Conservation (phyloP, 2,329 filamentous ascomycete species). For the Scytalidium sp. region DNA sequence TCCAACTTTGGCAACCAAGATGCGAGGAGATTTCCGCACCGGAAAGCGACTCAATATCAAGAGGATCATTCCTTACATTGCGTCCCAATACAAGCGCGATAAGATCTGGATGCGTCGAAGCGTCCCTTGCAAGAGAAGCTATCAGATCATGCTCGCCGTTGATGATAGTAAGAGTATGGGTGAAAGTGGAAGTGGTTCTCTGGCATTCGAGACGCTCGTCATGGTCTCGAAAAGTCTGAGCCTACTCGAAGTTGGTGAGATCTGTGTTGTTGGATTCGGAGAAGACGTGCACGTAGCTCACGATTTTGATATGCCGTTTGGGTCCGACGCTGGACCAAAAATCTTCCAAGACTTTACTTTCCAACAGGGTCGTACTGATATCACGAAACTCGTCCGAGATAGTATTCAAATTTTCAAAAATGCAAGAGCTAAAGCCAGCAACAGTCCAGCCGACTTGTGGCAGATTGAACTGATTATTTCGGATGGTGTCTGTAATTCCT, state of each 20-base stretch:
- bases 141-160: slow-evolving; percentile 96
- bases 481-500: slow-evolving; percentile 83
- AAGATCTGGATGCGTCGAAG: slow-evolving; percentile 99
- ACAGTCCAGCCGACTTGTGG: slow-evolving; percentile 73
- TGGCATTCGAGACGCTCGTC: slow-evolving; percentile 92
- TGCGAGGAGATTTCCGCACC: slow-evolving; percentile 93
- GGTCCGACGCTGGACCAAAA: slow-evolving; percentile 75
- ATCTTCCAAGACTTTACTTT: slow-evolving; percentile 86
- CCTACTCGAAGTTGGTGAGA: slow-evolving; percentile 92
- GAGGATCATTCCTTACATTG: slow-evolving; percentile 98
- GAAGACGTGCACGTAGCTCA: slow-evolving; percentile 81
- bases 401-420: slow-evolving; percentile 80
- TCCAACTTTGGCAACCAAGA: slow-evolving; percentile 91
- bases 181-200: slow-evolving; percentile 68
- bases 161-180: slow-evolving; percentile 96
- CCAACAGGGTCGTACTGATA: slow-evolving; percentile 80
- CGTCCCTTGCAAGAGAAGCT: slow-evolving; percentile 87
- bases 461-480: slow-evolving; percentile 91
- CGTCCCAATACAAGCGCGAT: slow-evolving; percentile 96
- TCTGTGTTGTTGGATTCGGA: slow-evolving; percentile 90
- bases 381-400: slow-evolving; percentile 71
- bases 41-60: slow-evolving; percentile 99
- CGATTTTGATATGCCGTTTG: slow-evolving; percentile 79
- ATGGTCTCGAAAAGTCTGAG: slow-evolving; percentile 83
- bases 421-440: slow-evolving; percentile 55